A percentile compares a stretch with the other conserved stretches of the same genome.
Conservation (phyloP, 441 rosid species). For the Euphorbia schlechtendalii region DNA sequence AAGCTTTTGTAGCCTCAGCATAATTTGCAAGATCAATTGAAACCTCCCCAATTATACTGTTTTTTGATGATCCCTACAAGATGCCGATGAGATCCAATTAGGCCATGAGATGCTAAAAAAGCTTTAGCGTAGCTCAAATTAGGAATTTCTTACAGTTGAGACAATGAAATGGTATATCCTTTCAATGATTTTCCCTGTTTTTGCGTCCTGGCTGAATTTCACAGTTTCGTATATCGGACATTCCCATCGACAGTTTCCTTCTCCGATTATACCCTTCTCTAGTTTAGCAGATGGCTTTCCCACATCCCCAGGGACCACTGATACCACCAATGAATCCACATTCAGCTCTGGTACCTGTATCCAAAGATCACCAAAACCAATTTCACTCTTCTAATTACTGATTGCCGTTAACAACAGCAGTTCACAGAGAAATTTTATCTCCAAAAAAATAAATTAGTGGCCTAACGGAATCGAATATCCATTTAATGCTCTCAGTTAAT, state of each 20-base stretch:
- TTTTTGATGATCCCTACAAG: conserved; percentile 55
- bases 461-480: neutral
- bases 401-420: conserved; percentile 16
- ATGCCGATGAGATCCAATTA: conserved; percentile 18
- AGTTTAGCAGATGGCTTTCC: conserved; percentile 59
- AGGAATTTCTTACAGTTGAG: conserved; percentile 42
- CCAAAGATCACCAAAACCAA: conserved; percentile 12
- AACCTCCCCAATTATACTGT: conserved; percentile 57
- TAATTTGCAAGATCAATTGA: conserved; percentile 71
- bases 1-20: conserved; percentile 52
- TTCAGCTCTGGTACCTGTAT: conserved; percentile 45
- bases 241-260: conserved; percentile 65
- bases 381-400: conserved; percentile 7
- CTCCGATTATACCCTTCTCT: conserved; percentile 55
- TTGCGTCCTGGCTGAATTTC: conserved; percentile 50
- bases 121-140: neutral
- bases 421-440: neutral
- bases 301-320: conserved; percentile 67
- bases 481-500: neutral
- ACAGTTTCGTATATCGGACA: conserved; percentile 65
- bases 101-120: conserved; percentile 4
- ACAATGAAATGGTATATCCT: conserved; percentile 56
- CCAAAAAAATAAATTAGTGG: neutral
- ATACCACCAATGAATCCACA: conserved; percentile 47
- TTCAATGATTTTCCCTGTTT: conserved; percentile 60